Conservation (phyloP, 768 basidiomycete genomes). For the Tulasnella sp. region DNA sequence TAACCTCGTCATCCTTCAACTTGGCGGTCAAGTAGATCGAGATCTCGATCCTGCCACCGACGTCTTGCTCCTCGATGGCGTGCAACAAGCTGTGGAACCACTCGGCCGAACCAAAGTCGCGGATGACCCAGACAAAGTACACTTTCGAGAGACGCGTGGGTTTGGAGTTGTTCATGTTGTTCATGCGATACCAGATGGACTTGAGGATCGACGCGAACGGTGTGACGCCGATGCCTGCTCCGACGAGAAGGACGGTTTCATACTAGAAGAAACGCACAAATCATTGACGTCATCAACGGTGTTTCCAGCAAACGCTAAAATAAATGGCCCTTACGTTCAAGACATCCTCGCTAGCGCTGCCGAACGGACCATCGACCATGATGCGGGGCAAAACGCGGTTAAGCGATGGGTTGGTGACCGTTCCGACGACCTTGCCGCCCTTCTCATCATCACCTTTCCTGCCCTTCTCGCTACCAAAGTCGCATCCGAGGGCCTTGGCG, state of each 20-base stretch:
- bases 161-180: slow-evolving; percentile 55
- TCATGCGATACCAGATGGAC: slow-evolving; percentile 85
- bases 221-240: slow-evolving; percentile 93
- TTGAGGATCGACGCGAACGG: slow-evolving; percentile 83
- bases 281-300: not conserved
- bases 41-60: slow-evolving; percentile 48
- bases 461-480: not conserved
- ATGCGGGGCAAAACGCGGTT: not conserved
- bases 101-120: slow-evolving; percentile 79
- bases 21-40: slow-evolving; percentile 78
- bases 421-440: not conserved
- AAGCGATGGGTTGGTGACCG: not conserved
- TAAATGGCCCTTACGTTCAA: slow-evolving; percentile 34
- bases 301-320: not conserved
- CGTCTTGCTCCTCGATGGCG: slow-evolving; percentile 66
- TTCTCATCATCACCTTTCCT: slow-evolving; percentile 5
- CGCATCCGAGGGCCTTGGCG: slow-evolving; percentile 6
- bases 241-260: slow-evolving; percentile 80
- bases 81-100: slow-evolving; percentile 92
- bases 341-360: slow-evolving; percentile 84
- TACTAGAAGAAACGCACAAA: slow-evolving; percentile 27
- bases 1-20: slow-evolving; percentile 86
- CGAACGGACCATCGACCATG: slow-evolving; percentile 22
- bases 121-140: slow-evolving; percentile 93
- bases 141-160: slow-evolving; percentile 82